Percentiles rank a stretch among this genome's conserved stretches.
Conservation (phyloP, 2,329 filamentous ascomycete genomes). For the Botrytis byssoidea region DNA sequence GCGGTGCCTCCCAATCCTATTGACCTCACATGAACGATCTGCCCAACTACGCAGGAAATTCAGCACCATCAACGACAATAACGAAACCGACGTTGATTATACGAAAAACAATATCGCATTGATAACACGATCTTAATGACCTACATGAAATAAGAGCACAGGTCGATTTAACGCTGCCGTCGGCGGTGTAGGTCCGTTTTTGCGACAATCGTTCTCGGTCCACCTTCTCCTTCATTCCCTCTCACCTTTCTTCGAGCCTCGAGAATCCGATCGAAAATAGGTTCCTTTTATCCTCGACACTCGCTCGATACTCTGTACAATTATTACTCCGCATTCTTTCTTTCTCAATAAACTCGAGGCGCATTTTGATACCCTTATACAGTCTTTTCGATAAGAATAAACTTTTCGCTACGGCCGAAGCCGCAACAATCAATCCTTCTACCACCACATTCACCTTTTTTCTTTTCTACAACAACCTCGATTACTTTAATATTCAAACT, state of each 20-base stretch:
- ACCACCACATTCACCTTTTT: background rate
- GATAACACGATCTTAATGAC: conserved; percentile 6
- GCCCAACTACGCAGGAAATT: conserved; percentile 7
- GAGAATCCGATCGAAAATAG: conserved; percentile 15
- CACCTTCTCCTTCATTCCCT: conserved; percentile 24
- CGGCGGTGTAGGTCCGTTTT: conserved; percentile 27
- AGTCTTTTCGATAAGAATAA: conserved; percentile 10
- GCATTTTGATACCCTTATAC: conserved; percentile 19
- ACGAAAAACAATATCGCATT: conserved; percentile 22
- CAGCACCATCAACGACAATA: conserved; percentile 30
- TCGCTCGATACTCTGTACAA: background rate
- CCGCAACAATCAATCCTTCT: background rate
- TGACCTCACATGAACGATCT: conserved; percentile 14
- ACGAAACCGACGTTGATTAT: conserved; percentile 22
- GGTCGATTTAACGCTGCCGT: conserved; percentile 25
- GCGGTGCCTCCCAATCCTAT: conserved; percentile 11
- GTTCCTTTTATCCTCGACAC: conserved; percentile 19
- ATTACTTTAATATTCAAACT: conserved; percentile 18
- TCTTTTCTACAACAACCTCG: conserved; percentile 3
- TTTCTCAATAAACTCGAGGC: conserved; percentile 10
- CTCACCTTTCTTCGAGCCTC: conserved; percentile 12
- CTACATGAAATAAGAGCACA: conserved; percentile 29
- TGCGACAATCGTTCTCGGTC: conserved; percentile 25
- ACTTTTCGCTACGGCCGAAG: background rate
- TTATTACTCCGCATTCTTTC: background rate